Percentiles rank a stretch among this genome's conserved stretches.
Evolutionary conservation across 805 yeast species (phyloP).

Genomic region (Starmerella riodocensis): DNA sequence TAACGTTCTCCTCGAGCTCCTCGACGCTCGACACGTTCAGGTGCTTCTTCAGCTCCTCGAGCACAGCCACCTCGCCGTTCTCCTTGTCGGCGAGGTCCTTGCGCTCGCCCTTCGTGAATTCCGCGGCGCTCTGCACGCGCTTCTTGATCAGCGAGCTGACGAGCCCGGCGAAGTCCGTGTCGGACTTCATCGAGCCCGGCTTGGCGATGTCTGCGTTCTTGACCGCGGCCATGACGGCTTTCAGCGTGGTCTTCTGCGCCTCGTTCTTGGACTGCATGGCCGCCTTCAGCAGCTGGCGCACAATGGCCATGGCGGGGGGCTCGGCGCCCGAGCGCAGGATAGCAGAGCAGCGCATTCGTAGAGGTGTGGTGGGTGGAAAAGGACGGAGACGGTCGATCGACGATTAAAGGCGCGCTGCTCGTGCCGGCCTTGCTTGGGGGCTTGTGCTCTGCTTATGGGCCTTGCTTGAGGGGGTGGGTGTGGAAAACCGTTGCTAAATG

Average conservation of each 20-base stretch:
- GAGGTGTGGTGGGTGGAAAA: too few relatives aligned
- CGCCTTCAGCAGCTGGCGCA: constrained; percentile 35
- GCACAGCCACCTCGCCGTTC: constrained; percentile 33
- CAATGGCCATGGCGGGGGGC: constrained; percentile 27
- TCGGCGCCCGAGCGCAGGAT: constrained; percentile 16
- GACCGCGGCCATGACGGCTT: constrained; percentile 27
- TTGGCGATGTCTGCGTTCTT: constrained; percentile 27
- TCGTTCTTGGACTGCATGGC: constrained; percentile 38
- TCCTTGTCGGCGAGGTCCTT: constrained; percentile 45
- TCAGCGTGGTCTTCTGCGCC: constrained; percentile 23
- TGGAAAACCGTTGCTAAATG: too few relatives aligned
- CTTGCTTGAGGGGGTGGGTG: too few relatives aligned
- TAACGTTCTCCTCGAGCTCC: constrained; percentile 30
- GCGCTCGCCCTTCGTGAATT: constrained; percentile 36
- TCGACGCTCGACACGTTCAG: constrained; percentile 40
- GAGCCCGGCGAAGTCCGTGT: constrained; percentile 30
- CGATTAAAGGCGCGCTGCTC: too few relatives aligned
- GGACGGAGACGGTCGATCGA: too few relatives aligned
- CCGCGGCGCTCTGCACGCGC: constrained; percentile 38
- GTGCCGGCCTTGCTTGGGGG: too few relatives aligned
- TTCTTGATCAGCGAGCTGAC: constrained; percentile 30
- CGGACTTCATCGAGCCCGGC: constrained; percentile 23
- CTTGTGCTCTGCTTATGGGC: too few relatives aligned
- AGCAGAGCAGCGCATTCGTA: constrained; percentile 7
- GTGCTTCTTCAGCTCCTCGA: constrained; percentile 30